Evolutionary conservation across 805 yeast species (phyloP).

Genomic region (Candida methanosorbosa): DNA sequence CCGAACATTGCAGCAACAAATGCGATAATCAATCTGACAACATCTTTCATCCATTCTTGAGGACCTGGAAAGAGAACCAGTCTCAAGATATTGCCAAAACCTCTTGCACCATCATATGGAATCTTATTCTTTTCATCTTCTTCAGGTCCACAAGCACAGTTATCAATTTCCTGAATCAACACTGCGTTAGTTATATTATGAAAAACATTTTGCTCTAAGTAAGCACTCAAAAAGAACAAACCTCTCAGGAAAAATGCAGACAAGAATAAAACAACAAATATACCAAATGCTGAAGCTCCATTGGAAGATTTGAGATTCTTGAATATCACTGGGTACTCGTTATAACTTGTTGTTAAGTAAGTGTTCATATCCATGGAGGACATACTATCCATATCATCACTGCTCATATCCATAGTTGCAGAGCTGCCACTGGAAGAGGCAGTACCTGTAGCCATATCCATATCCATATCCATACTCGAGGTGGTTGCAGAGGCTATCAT

Average conservation of each 20-base stretch:
- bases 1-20: constrained; percentile 59
- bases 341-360: constrained; percentile 42
- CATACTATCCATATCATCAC: constrained; percentile 21
- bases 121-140: constrained; percentile 11
- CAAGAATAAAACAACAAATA: constrained; percentile 52
- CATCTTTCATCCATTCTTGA: constrained; percentile 37
- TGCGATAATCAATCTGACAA: constrained; percentile 44
- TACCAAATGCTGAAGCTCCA: constrained; percentile 64
- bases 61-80: constrained; percentile 26
- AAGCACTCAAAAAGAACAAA: constrained; percentile 47
- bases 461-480: constrained; percentile 9
- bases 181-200: constrained; percentile 25
- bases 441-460: constrained; percentile 17
- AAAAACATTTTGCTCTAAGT: constrained; percentile 62
- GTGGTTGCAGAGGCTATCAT: too few relatives aligned
- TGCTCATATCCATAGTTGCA: constrained; percentile 2
- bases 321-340: constrained; percentile 57
- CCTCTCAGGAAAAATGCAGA: constrained; percentile 54
- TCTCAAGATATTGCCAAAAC: constrained; percentile 9
- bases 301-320: constrained; percentile 40
- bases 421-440: constrained; percentile 3
- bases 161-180: constrained; percentile 19
- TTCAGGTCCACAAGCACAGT: constrained; percentile 27
- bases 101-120: constrained; percentile 6
- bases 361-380: constrained; percentile 43